Percentiles rank a stretch among this genome's conserved stretches.
Conservation (phyloP, 495 filamentous ascomycete genomes). For the Aspergillus bertholletiae region DNA sequence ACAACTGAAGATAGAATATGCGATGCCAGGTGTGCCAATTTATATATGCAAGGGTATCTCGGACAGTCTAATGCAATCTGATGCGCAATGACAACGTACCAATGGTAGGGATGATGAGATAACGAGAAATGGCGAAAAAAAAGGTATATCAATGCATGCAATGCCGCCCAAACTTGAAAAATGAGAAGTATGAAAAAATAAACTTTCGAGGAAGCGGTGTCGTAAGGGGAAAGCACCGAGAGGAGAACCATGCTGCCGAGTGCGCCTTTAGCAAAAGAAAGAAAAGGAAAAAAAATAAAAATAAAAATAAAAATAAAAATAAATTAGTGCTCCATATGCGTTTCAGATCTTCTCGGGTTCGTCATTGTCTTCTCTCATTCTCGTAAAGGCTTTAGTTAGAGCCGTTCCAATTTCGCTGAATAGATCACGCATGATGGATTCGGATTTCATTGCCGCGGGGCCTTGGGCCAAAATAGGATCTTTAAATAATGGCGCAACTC, state of each 20-base stretch:
- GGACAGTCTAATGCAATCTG: not conserved
- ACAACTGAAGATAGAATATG: not conserved
- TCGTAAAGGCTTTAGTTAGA: slow-evolving; percentile 13
- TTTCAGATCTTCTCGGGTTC: not conserved
- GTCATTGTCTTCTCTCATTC: slow-evolving; percentile 10
- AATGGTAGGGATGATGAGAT: not conserved
- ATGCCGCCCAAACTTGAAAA: not conserved
- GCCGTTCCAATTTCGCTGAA: slow-evolving; percentile 18
- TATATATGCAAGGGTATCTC: not conserved
- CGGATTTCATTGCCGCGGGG: slow-evolving; percentile 6
- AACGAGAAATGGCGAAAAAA: not conserved
- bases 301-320: no score
- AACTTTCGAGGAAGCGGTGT: not conserved
- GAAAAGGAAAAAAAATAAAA: no score
- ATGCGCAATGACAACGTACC: slow-evolving; percentile 2
- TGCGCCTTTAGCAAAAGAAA: not conserved
- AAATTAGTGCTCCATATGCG: no score
- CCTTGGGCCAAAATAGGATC: slow-evolving; percentile 8
- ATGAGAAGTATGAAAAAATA: not conserved
- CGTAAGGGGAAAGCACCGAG: not conserved
- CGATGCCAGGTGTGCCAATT: not conserved
- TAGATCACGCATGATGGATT: slow-evolving; percentile 20
- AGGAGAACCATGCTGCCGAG: not conserved
- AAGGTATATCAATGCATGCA: not conserved
- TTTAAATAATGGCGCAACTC: slow-evolving; percentile 11